Percentiles rank a stretch among this genome's conserved stretches.
Evolutionary conservation across 768 basidiomycete species (phyloP).

Genomic region (Collybia sordida): DNA sequence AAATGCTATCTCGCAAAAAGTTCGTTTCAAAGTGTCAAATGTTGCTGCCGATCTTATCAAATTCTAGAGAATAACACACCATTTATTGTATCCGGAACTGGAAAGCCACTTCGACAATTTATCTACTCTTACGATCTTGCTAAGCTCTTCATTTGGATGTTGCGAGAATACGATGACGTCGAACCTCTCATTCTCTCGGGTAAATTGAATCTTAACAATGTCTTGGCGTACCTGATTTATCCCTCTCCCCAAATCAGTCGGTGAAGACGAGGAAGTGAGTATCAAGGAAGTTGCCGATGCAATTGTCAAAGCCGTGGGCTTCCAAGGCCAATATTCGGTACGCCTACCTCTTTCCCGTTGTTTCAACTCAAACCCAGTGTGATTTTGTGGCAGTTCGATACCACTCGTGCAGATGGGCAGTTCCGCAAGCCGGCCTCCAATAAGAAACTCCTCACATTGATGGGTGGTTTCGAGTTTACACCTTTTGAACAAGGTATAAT

Average conservation of each 20-base stretch:
- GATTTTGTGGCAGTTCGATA: constrained; percentile 67
- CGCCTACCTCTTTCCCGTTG: constrained; percentile 18
- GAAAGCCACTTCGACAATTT: constrained; percentile 94
- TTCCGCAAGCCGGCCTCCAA: constrained; percentile 97
- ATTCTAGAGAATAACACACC: constrained; percentile 72
- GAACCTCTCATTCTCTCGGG: constrained; percentile 93
- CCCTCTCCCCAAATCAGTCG: constrained; percentile 48
- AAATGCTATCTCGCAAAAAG: constrained; percentile 92
- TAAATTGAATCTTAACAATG: constrained; percentile 24
- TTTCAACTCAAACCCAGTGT: background rate
- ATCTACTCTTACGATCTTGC: constrained; percentile 97
- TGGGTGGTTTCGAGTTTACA: constrained; percentile 86
- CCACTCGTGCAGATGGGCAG: constrained; percentile 84
- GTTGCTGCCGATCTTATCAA: background rate
- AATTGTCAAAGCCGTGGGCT: constrained; percentile 83
- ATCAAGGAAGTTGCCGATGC: constrained; percentile 89
- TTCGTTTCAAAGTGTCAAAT: constrained; percentile 25
- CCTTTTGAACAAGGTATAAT: constrained; percentile 79
- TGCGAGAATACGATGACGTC: constrained; percentile 88
- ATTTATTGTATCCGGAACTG: constrained; percentile 87
- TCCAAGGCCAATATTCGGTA: constrained; percentile 75
- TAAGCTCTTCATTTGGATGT: constrained; percentile 91
- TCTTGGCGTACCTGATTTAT: background rate
- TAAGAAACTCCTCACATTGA: constrained; percentile 73
- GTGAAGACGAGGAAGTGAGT: constrained; percentile 91